These are phyloP conservation scores for Podila epicladia DNA, from an alignment of 192 early-diverging fungal genomes.

Conservation along the genomic window DNA sequence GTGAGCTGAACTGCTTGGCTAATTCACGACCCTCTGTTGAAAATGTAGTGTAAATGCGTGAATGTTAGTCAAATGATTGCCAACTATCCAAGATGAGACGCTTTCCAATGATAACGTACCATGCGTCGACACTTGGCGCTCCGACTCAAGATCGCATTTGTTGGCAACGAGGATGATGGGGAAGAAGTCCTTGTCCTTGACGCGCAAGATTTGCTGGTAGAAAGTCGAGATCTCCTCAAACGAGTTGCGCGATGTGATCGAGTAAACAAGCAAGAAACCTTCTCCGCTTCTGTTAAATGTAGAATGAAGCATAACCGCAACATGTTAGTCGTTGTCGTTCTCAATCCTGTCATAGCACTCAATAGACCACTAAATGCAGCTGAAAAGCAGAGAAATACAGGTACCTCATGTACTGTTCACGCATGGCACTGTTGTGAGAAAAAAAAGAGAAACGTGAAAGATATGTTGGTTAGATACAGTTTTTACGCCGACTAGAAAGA, in stretches of 20 bases:
- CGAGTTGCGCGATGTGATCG: constrained; percentile 87
- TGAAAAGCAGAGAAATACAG: too few relatives aligned
- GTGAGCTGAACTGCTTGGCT: constrained; percentile 74
- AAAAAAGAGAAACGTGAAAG: background rate
- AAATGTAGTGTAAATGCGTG: background rate
- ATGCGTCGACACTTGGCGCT: constrained; percentile 80
- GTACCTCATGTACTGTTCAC: constrained; percentile 89
- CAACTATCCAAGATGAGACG: too few relatives aligned
- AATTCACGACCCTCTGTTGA: constrained; percentile 78
- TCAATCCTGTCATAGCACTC: too few relatives aligned
- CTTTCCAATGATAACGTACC: constrained; percentile 24
- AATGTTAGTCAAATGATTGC: background rate
- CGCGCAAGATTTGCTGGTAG: constrained; percentile 89
- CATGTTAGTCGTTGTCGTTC: too few relatives aligned
- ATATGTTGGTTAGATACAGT: background rate
- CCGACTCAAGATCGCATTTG: constrained; percentile 85
- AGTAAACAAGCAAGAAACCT: constrained; percentile 93
- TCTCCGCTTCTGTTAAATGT: constrained; percentile 76
- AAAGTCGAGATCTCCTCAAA: constrained; percentile 91
- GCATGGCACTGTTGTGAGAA: constrained; percentile 68
- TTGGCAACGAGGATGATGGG: constrained; percentile 91
- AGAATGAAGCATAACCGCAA: background rate
- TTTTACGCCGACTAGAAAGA: too few relatives aligned
- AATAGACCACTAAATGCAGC: too few relatives aligned
- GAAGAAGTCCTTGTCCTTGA: constrained; percentile 89